Evolutionary conservation across 1,284 basidiomycete species (phyloP).

Genomic region (Blastosporella zonata): DNA sequence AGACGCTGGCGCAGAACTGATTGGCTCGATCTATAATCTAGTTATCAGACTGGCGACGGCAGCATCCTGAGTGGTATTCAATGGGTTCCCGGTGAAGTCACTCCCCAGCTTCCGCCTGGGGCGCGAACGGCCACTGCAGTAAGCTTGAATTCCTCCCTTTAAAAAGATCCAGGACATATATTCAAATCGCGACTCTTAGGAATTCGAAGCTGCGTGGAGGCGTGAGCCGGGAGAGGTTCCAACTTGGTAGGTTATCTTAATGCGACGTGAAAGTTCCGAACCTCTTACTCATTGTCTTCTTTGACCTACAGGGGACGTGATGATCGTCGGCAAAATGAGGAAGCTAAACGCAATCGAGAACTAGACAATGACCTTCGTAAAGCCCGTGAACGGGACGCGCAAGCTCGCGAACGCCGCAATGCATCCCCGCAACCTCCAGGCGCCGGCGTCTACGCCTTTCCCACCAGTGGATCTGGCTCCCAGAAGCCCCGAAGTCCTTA

Average conservation of each 20-base stretch:
- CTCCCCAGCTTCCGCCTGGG: slow-evolving; percentile 52
- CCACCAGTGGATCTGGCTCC: slow-evolving; percentile 23
- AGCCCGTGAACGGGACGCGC: slow-evolving; percentile 51
- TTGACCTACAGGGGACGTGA: slow-evolving; percentile 46
- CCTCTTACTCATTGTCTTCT: slow-evolving; percentile 1
- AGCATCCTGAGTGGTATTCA: slow-evolving; percentile 66
- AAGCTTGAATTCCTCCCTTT: slow-evolving; percentile 21
- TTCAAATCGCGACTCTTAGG: slow-evolving; percentile 32
- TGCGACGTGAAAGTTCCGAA: slow-evolving; percentile 6
- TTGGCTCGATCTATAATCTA: slow-evolving; percentile 28
- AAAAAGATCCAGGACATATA: slow-evolving; percentile 11
- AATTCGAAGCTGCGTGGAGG: slow-evolving; percentile 57
- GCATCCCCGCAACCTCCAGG: slow-evolving; percentile 21
- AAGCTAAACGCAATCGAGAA: slow-evolving; percentile 48
- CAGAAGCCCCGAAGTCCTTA: slow-evolving; percentile 22
- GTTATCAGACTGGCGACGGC: slow-evolving; percentile 67
- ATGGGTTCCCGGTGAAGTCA: slow-evolving; percentile 71
- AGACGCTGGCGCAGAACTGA: slow-evolving; percentile 20
- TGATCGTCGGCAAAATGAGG: slow-evolving; percentile 54
- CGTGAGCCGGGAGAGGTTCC: slow-evolving; percentile 39
- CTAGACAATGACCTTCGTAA: slow-evolving; percentile 50
- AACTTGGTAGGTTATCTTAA: slow-evolving; percentile 41
- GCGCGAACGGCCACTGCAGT: slow-evolving; percentile 59
- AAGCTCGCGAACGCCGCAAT: slow-evolving; percentile 39
- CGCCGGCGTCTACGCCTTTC: slow-evolving; percentile 29